Evolutionary conservation across 768 basidiomycete genomes (phyloP), one percentile per base, ranked within the genome.

Genomic region (Roridomyces roridus): DNA sequence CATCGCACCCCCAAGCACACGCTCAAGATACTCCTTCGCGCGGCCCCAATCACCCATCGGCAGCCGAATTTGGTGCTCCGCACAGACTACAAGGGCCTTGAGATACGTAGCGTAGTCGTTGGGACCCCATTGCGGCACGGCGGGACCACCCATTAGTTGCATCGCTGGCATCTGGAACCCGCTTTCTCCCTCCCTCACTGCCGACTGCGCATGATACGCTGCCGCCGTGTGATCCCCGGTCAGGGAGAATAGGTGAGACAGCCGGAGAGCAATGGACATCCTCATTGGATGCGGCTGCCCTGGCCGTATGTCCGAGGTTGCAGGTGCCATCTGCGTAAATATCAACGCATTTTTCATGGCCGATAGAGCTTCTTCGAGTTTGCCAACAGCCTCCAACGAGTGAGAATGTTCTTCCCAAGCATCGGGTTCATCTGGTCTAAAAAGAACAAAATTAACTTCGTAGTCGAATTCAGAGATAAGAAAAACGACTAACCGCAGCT

Each of bases 371-470:
- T 45, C 52, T 88, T 88, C 79, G n/a, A n/a, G n/a, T n/a, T n/a
- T 76, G 53, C 82, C 80, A 54, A 88, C 77, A 55, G 85, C 83
- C 65, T 87, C 85, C 69, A 90, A 91, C 52, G 87, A 86, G 36
- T 80, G 79, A 2, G 85, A 89, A 57, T 90, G 78, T 8, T 88
- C 89, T 40, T 85, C 83, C 90, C 90, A 92, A 72, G 89, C 80
- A 24, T 91, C 79, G 21, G 86, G 84, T 66, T 92, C 90, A 65
- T 89, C 89, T 11, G 90, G 89, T 37, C 87, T 89, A 51, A 1
- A 25, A 9, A 4, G 14, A 39, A 4, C 24, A 8, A 45, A 5
- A 7, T 49, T 17, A 44, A n/a, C 23, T 18, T 24, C 3, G 28
- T 5, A 18, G n/a, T 20, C n/a, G n/a, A n/a, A n/a, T n/a, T n/a